Conservation (phyloP, 2,329 filamentous ascomycete genomes). For the Dryadomyces quercivorus region DNA sequence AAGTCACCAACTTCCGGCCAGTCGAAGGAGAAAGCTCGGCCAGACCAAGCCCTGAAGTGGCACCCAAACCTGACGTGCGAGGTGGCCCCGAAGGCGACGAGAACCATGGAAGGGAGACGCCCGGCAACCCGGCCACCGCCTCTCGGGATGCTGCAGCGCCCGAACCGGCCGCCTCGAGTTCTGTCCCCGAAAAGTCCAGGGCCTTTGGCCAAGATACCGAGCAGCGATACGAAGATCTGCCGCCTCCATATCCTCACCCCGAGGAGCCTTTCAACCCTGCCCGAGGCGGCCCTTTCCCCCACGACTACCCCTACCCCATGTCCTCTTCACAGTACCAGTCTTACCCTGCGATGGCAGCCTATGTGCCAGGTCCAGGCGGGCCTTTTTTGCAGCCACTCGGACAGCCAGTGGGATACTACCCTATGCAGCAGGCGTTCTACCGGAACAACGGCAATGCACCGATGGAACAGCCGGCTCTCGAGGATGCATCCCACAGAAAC, state of each 20-base stretch:
- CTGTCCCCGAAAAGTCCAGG: neutral
- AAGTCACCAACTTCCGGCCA: neutral
- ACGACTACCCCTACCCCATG: neutral
- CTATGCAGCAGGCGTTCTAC: neutral
- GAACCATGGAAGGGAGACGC: neutral
- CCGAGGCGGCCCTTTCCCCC: neutral
- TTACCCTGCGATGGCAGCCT: neutral
- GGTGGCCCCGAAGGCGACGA: neutral
- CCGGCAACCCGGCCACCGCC: neutral
- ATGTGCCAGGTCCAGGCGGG: neutral
- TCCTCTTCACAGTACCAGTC: neutral
- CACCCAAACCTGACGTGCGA: no score
- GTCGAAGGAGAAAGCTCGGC: neutral
- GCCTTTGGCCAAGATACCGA: neutral
- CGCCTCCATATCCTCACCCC: neutral
- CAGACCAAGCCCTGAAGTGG: no score
- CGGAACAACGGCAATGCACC: neutral
- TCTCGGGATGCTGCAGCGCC: neutral
- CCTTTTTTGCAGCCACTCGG: neutral
- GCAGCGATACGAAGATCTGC: neutral
- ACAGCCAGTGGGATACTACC: neutral
- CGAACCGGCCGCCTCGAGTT: neutral
- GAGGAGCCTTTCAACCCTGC: neutral
- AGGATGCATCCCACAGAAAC: neutral
- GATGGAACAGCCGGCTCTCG: neutral